Base-by-base conservation (phyloP, 208 protist genomes). In the Leptomonas pyrrhocoris region DNA sequence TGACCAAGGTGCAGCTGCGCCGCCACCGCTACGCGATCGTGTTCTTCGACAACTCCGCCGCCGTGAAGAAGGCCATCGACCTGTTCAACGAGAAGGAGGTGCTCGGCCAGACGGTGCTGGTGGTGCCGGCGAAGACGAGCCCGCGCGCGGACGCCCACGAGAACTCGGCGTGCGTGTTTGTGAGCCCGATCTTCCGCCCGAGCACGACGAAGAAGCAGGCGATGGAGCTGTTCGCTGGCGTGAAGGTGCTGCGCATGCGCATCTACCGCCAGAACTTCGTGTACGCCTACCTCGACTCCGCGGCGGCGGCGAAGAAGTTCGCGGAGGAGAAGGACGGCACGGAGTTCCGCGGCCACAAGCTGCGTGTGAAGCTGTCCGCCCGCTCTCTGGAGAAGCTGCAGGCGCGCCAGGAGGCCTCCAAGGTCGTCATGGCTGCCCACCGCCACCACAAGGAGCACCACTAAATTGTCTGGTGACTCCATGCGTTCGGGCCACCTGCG, bases 1-100 rank as follows among this genome's bases (percentile, higher is more conserved):
- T 94, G 42, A n/a, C 46, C 36, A 75, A 74, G 53, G 85, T 79
- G 30, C 83, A 85, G 74, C 60, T 94, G 38, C 88, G 88, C 70
- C 88, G 88, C 72, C 79, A 86, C 80, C 81, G 80, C 74, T 94
- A 91, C 85, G 88, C 83, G 36, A 63, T 94, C 45, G 73, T 94
- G 67, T 94, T 94, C 85, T 94, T 91, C 72, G 85, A 91, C 55
- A 90, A 73, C 74, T 53, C 83, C 16, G 88, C 88, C n/a, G 85
- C 85, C 30, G 88, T 94, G 79, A 91, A 90, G 83, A 90, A 91
- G 84, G 88, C 88, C 34, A 90, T 94, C 55, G 88, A 94, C 69
- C 81, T 90, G 55, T 94, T 94, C 86, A 89, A 94, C 81, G 84
- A 87, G 71, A 94, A 91, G 82, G 85, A 90, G 73, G 74, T 94